phyloP scores from a whole-genome alignment of 78 protist genomes.

The Dictyostelium purpureum region DNA sequence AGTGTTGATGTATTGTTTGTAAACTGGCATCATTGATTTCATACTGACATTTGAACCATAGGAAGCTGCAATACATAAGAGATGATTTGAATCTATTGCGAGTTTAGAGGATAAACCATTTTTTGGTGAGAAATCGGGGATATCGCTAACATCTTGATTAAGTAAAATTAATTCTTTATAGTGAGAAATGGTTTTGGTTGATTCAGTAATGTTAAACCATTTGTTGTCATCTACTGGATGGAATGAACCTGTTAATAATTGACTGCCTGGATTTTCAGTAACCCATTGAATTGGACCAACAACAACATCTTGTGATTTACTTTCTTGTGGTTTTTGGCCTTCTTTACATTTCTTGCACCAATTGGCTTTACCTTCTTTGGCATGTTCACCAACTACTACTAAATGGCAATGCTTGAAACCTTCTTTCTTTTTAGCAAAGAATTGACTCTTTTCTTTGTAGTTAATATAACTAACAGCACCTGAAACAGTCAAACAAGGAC shows the following conservation, averaged over 20 bases:
- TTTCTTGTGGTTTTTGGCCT: neutral
- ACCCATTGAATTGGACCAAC: slow-evolving; percentile 67
- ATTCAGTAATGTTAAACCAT: neutral
- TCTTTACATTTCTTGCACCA: slow-evolving; percentile 69
- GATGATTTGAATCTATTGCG: neutral
- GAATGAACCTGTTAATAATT: slow-evolving; percentile 74
- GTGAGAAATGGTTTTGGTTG: neutral
- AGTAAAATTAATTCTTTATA: neutral
- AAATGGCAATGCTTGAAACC: slow-evolving; percentile 49
- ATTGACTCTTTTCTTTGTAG: slow-evolving; percentile 68
- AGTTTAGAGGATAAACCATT: neutral
- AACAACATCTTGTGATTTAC: neutral
- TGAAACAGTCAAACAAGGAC: neutral
- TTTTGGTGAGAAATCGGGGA: neutral
- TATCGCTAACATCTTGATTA: slow-evolving; percentile 6
- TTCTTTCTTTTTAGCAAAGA: slow-evolving; percentile 40
- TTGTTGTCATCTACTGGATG: slow-evolving; percentile 68
- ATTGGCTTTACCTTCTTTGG: slow-evolving; percentile 10
- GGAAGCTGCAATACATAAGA: neutral
- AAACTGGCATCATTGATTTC: neutral
- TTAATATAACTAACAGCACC: neutral
- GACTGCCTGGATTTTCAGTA: slow-evolving; percentile 68
- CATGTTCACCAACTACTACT: slow-evolving; percentile 27
- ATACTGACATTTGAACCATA: neutral
- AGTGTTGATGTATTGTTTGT: neutral